phyloP scores from a whole-genome alignment of 495 filamentous ascomycete species.

The Beverwykella pulmonaria region DNA sequence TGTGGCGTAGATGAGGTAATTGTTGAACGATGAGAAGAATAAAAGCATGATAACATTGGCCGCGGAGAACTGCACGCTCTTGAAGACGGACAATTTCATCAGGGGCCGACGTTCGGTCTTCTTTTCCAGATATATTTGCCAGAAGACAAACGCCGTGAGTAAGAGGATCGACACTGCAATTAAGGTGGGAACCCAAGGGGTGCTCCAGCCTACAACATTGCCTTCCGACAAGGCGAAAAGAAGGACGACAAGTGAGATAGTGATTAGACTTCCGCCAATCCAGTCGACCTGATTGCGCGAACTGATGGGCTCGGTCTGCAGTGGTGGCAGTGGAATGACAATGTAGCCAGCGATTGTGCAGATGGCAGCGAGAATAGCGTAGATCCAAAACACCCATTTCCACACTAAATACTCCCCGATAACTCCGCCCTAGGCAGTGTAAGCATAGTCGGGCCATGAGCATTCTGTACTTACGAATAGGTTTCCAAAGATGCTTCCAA shows the following conservation, averaged over 20 bases:
- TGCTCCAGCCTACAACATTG: constrained; percentile 68
- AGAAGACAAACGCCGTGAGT: constrained; percentile 61
- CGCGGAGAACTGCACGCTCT: constrained; percentile 55
- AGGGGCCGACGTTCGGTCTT: constrained; percentile 53
- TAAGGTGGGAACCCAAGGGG: constrained; percentile 65
- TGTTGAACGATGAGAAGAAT: constrained; percentile 64
- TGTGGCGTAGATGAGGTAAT: constrained; percentile 61
- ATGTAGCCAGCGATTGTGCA: constrained; percentile 41
- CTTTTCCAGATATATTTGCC: constrained; percentile 64
- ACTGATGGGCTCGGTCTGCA: constrained; percentile 1
- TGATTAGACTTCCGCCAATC: constrained; percentile 46
- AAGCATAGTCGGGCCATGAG: background rate
- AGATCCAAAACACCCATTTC: constrained; percentile 59
- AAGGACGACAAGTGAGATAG: constrained; percentile 52
- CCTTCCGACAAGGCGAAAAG: constrained; percentile 67
- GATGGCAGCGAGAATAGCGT: constrained; percentile 39
- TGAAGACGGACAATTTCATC: constrained; percentile 62
- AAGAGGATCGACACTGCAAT: constrained; percentile 64
- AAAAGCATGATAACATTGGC: constrained; percentile 63
- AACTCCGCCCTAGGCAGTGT: constrained; percentile 48
- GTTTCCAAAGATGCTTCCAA: constrained; percentile 61
- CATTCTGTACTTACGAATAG: constrained; percentile 42
- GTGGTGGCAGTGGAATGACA: constrained; percentile 40
- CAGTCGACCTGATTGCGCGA: constrained; percentile 42
- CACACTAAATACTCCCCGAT: constrained; percentile 59